These are phyloP conservation scores for Fragosphaeria purpurea DNA, from an alignment of 2,329 filamentous ascomycete species.

Conservation along the genomic window DNA sequence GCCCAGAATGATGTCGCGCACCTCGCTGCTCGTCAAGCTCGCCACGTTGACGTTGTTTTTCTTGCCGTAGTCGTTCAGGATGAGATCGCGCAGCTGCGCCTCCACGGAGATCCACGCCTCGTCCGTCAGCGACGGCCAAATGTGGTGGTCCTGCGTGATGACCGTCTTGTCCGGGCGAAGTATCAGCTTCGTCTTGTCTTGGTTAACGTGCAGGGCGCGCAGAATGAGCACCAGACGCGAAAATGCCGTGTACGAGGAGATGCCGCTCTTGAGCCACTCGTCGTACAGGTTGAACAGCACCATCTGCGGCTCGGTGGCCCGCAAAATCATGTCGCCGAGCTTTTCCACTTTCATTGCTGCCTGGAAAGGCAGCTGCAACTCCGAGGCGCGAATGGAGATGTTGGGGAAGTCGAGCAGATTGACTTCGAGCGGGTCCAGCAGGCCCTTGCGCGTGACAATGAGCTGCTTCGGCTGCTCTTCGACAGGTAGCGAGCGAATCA, in stretches of 20 bases:
- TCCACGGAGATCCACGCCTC: conserved; percentile 99
- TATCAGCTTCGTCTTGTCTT: conserved; percentile 95
- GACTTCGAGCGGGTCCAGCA: conserved; percentile 92
- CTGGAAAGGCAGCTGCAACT: conserved; percentile 95
- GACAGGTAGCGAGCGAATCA: conserved; percentile 89
- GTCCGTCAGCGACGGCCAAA: conserved; percentile 89
- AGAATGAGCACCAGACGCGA: conserved; percentile 89
- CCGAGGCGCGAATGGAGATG: conserved; percentile 94
- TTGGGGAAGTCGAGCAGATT: conserved; percentile 98
- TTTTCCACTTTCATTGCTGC: conserved; percentile 99
- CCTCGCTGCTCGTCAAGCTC: conserved; percentile 91
- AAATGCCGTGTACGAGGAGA: conserved; percentile 97
- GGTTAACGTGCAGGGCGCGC: conserved; percentile 91
- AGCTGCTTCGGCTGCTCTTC: conserved; percentile 99
- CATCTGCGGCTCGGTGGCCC: conserved; percentile 99
- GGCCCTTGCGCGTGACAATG: conserved; percentile 94
- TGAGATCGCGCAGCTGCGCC: conserved; percentile 86
- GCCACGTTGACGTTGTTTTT: conserved; percentile 99
- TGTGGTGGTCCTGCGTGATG: conserved; percentile 97
- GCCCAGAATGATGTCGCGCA: conserved; percentile 94
- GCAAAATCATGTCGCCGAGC: conserved; percentile 95
- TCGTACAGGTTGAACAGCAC: conserved; percentile 98
- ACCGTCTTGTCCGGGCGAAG: conserved; percentile 94
- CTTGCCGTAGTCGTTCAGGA: conserved; percentile 97
- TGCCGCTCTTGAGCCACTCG: conserved; percentile 88